Percentiles rank a stretch among this genome's conserved stretches.
phyloP scores from a whole-genome alignment of 768 basidiomycete species.

The Lactarius sp. region DNA sequence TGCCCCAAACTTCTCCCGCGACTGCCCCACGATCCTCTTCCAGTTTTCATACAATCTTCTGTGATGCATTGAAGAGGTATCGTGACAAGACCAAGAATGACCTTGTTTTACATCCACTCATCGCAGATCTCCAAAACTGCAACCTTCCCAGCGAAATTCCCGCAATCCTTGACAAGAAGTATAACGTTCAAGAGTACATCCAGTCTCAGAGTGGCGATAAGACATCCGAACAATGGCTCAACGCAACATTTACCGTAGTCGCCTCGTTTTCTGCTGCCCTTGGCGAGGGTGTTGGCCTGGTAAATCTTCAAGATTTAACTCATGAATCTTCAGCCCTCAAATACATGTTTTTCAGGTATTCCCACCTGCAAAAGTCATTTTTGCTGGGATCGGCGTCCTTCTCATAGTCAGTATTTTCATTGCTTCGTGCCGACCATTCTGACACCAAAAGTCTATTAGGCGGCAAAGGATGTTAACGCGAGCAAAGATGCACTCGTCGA shows the following conservation, averaged over 20 bases:
- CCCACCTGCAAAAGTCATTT: not conserved
- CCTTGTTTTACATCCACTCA: not conserved
- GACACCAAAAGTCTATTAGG: not conserved
- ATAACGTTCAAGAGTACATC: not conserved
- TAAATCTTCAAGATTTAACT: not conserved
- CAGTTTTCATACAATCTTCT: not conserved
- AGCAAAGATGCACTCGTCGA: not conserved
- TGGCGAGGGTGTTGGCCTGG: not conserved
- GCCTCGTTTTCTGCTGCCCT: not conserved
- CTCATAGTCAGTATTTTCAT: not conserved
- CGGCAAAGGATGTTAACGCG: not conserved
- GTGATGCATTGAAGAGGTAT: not conserved
- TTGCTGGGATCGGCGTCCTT: constrained; percentile 4
- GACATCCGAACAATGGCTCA: not conserved
- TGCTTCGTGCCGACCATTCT: not conserved
- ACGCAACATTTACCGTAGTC: not conserved
- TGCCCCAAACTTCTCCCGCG: not conserved
- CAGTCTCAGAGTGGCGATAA: not conserved
- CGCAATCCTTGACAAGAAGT: not conserved
- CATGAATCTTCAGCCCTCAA: no score
- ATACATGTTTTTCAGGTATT: not conserved
- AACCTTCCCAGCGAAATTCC: not conserved
- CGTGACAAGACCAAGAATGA: not conserved
- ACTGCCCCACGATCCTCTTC: not conserved
- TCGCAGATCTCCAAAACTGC: not conserved